Conservation (phyloP, 129 eudicot genomes). For the Centella asiatica region DNA sequence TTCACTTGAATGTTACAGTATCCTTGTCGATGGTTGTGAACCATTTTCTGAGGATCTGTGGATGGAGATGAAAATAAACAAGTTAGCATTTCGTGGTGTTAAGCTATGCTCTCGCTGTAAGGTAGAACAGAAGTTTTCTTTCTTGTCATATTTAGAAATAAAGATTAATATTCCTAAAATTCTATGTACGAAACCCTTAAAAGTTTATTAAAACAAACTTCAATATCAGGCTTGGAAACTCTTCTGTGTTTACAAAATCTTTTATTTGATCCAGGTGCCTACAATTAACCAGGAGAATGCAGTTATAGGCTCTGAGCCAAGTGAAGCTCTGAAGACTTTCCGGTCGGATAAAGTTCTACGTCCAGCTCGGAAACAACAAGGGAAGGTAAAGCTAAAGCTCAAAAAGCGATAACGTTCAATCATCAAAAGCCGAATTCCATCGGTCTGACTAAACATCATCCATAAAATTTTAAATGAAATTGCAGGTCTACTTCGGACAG, state of each 20-base stretch:
- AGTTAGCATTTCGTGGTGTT: slow-evolving; percentile 44
- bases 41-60: slow-evolving; percentile 84
- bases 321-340: slow-evolving; percentile 52
- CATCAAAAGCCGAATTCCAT: not conserved
- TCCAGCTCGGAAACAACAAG: slow-evolving; percentile 46
- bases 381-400: slow-evolving; percentile 45
- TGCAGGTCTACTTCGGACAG: slow-evolving; percentile 86
- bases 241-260: not conserved
- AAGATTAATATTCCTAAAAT: too few relatives aligned
- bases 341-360: slow-evolving; percentile 57
- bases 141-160: not conserved
- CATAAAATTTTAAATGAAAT: not conserved
- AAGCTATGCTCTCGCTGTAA: slow-evolving; percentile 79
- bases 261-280: slow-evolving; percentile 42
- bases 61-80: slow-evolving; percentile 51
- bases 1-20: slow-evolving; percentile 36
- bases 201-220: too few relatives aligned
- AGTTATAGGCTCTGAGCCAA: slow-evolving; percentile 49
- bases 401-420: slow-evolving; percentile 1
- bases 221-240: too few relatives aligned
- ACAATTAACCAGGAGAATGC: slow-evolving; percentile 67
- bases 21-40: slow-evolving; percentile 71
- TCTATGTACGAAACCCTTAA: too few relatives aligned
- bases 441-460: not conserved
- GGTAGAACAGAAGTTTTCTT: slow-evolving; percentile 29